Evolutionary conservation across 2,329 filamentous ascomycete species (phyloP).

Genomic region (Ploettnerulaceae sp.): DNA sequence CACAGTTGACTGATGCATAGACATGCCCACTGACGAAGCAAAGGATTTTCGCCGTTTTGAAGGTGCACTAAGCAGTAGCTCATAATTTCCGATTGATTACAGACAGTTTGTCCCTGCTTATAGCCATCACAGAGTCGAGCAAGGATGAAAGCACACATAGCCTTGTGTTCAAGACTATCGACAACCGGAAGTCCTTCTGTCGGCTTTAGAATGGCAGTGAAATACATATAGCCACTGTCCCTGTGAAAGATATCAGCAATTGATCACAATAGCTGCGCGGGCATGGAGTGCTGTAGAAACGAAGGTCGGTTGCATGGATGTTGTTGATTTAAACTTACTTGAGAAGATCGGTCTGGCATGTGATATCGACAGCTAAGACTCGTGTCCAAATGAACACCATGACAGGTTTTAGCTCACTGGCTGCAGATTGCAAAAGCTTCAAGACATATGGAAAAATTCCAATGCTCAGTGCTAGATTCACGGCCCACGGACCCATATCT

Average conservation of each 20-base stretch:
- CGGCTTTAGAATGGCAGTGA: conserved; percentile 86
- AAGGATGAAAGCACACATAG: conserved; percentile 98
- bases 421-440: conserved; percentile 91
- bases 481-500: conserved; percentile 94
- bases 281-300: background rate
- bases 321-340: conserved; percentile 43
- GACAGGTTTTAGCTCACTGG: conserved; percentile 89
- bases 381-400: conserved; percentile 99
- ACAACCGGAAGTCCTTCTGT: conserved; percentile 76
- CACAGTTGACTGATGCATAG: conserved; percentile 93
- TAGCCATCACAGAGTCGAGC: conserved; percentile 97
- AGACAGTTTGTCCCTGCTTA: conserved; percentile 85
- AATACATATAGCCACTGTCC: conserved; percentile 96
- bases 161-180: conserved; percentile 89
- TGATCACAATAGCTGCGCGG: background rate
- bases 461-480: conserved; percentile 95
- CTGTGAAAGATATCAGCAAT: conserved; percentile 3
- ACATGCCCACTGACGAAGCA: conserved; percentile 92
- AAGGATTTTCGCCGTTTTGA: conserved; percentile 77
- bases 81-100: conserved; percentile 86
- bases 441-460: conserved; percentile 99
- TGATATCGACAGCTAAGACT: conserved; percentile 89
- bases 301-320: background rate
- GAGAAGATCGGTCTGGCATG: conserved; percentile 86
- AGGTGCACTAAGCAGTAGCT: conserved; percentile 81